Evolutionary conservation across 805 yeast species (phyloP).

Genomic region (Kazachstania africana): DNA sequence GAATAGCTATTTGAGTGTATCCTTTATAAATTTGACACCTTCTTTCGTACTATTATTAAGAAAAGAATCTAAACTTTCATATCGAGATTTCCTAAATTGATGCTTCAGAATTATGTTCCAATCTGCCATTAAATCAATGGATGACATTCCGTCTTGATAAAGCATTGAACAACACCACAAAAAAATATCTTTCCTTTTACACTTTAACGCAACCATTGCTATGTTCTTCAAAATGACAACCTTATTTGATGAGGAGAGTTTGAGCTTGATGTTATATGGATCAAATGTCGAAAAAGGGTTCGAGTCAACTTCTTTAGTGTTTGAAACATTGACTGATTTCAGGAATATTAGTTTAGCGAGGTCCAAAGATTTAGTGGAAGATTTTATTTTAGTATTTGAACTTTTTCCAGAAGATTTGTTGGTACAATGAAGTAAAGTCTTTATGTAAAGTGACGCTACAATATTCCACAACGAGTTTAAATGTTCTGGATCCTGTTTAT

Average conservation of each 20-base stretch:
- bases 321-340: conserved; percentile 4
- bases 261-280: conserved; percentile 11
- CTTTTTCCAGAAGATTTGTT: neutral
- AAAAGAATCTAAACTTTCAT: no score
- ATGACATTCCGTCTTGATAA: conserved; percentile 12
- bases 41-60: no score
- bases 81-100: conserved; percentile 12
- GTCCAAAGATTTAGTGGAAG: conserved; percentile 10
- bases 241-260: conserved; percentile 12
- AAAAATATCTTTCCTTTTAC: conserved; percentile 12
- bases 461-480: conserved; percentile 14
- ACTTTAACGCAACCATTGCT: conserved; percentile 11
- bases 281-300: conserved; percentile 16
- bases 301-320: conserved; percentile 1
- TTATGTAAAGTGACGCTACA: conserved; percentile 16
- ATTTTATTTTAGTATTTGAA: neutral
- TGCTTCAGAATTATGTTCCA: conserved; percentile 17
- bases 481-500: conserved; percentile 14
- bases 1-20: no score
- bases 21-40: no score
- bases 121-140: conserved; percentile 14
- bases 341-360: conserved; percentile 14
- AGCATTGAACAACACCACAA: conserved; percentile 19
- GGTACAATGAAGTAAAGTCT: conserved; percentile 7
- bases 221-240: conserved; percentile 17